Evolutionary conservation across 2,329 filamentous ascomycete genomes (phyloP).

Genomic region (Xylariomycetidae sp.): DNA sequence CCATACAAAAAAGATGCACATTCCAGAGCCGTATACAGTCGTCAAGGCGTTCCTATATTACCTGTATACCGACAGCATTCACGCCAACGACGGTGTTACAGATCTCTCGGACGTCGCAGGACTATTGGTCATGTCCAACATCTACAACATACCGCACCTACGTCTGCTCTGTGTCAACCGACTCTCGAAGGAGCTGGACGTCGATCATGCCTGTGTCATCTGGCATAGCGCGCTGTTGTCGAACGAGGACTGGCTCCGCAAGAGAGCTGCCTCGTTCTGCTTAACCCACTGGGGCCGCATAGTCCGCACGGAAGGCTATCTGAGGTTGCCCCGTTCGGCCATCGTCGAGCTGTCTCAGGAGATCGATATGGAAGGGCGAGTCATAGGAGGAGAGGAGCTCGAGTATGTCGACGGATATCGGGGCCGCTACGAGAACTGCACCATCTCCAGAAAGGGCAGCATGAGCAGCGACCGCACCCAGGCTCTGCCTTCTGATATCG

Average conservation of each 20-base stretch:
- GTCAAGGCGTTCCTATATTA: constrained; percentile 95
- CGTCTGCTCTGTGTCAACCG: constrained; percentile 88
- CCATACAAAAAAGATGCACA: constrained; percentile 95
- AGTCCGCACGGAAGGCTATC: constrained; percentile 83
- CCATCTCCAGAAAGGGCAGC: constrained; percentile 50
- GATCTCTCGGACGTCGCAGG: constrained; percentile 84
- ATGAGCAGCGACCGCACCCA: constrained; percentile 56
- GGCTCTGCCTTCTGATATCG: constrained; percentile 51
- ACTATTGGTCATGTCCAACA: constrained; percentile 93
- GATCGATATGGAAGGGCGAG: constrained; percentile 86
- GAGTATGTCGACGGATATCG: constrained; percentile 51
- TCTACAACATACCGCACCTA: constrained; percentile 94
- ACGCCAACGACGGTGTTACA: constrained; percentile 66
- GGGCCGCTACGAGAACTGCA: constrained; percentile 38
- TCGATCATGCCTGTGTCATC: constrained; percentile 90
- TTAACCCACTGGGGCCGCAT: constrained; percentile 93
- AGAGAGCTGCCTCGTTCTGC: constrained; percentile 81
- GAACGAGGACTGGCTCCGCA: constrained; percentile 89
- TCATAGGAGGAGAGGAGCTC: constrained; percentile 83
- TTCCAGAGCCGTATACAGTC: constrained; percentile 90
- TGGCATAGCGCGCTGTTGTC: constrained; percentile 93
- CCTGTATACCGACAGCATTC: constrained; percentile 91
- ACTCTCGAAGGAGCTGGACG: constrained; percentile 83
- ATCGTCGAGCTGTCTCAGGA: constrained; percentile 91
- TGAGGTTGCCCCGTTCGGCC: constrained; percentile 70